Percentiles rank a stretch among this genome's conserved stretches.
Evolutionary conservation across 164 flowering plant species (phyloP).

Genomic region (Malania oleifera): DNA sequence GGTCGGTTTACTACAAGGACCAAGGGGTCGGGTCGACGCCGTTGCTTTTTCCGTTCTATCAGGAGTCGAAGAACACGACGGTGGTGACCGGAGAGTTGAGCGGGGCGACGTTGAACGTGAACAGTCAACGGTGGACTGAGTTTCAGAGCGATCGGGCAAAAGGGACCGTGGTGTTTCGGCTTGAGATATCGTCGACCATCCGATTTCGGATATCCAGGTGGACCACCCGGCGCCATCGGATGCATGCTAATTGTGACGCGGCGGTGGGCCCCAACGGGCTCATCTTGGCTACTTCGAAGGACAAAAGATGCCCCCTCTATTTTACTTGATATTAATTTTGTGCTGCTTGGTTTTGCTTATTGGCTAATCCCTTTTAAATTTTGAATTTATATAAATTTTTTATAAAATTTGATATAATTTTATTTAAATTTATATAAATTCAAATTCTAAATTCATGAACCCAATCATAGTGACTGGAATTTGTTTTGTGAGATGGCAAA

Average conservation of each 20-base stretch:
- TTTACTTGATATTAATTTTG: conserved; percentile 39
- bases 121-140: conserved; percentile 38
- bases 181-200: conserved; percentile 51
- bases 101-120: conserved; percentile 42
- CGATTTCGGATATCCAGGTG: conserved; percentile 60
- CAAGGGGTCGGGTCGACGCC: conserved; percentile 40
- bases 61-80: conserved; percentile 67
- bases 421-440: too few relatives aligned
- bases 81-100: conserved; percentile 27
- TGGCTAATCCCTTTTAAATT: too few relatives aligned
- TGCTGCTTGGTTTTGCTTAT: too few relatives aligned
- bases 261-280: conserved; percentile 58
- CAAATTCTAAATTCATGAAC: too few relatives aligned
- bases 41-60: conserved; percentile 48
- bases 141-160: conserved; percentile 29
- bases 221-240: conserved; percentile 46
- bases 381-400: too few relatives aligned
- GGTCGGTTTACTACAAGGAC: conserved; percentile 45
- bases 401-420: too few relatives aligned
- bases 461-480: too few relatives aligned
- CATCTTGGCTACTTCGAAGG: conserved; percentile 31
- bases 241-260: conserved; percentile 58
- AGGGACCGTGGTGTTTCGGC: conserved; percentile 58
- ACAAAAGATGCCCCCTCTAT: conserved; percentile 60
- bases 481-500: too few relatives aligned